Conservation (phyloP, 306 rosid species). For the Carpinus viminea region DNA sequence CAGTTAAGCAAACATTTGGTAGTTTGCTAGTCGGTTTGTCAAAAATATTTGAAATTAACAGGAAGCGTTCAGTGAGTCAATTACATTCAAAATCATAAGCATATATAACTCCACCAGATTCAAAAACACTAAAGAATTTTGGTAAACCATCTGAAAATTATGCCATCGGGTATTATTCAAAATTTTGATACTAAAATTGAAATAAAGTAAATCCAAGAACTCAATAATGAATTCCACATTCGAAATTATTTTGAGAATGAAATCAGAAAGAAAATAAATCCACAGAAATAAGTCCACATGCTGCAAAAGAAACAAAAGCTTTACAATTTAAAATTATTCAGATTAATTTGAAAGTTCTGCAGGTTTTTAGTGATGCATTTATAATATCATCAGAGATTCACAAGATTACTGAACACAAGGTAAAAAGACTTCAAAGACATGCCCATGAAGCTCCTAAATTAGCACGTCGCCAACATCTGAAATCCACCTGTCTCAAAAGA, state of each 20-base stretch:
- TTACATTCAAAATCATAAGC: not conserved
- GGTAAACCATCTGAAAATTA: not conserved
- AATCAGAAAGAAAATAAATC: not conserved
- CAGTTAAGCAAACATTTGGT: not conserved
- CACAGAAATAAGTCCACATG: not conserved
- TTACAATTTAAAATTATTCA: not conserved
- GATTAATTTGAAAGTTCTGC: not conserved
- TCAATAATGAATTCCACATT: not conserved
- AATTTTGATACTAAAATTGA: conserved; percentile 7
- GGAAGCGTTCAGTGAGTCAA: not conserved
- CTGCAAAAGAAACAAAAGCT: not conserved
- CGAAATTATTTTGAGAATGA: not conserved
- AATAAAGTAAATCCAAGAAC: not conserved
- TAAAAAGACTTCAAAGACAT: not conserved
- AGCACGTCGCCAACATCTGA: not conserved
- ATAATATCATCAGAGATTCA: not conserved
- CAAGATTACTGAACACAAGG: not conserved
- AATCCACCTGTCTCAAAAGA: not conserved
- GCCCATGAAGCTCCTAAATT: not conserved
- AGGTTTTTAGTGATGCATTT: not conserved
- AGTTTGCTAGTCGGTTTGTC: not conserved
- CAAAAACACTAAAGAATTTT: not conserved
- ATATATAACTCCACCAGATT: not conserved
- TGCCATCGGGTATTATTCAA: not conserved
- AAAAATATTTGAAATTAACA: not conserved